Evolutionary conservation across 164 flowering plant genomes (phyloP), one percentile per base, ranked within the genome.

Genomic region (Liriodendron chinense): DNA sequence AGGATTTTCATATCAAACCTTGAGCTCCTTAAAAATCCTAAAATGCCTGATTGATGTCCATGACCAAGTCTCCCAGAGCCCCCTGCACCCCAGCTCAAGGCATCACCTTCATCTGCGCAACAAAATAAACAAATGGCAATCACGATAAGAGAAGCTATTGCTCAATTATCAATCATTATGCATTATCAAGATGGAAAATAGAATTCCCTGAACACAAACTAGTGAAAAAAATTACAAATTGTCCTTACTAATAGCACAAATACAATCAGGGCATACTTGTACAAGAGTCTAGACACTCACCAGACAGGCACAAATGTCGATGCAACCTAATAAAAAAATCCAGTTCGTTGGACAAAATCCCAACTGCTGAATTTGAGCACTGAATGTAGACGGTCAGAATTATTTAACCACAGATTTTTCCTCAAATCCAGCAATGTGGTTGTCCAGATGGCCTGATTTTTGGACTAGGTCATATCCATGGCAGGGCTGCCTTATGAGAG

Each of bases 41-140:
- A 82, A 71, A 87, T 64, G 84, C 91, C 83, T 1, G 96, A 80
- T 71, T 88, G 84, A 76, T 85, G 89, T 59, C 92, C 93, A 87
- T 96, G 99, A 66, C 98, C 99, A 79, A 96, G 96, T 80, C 94
- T 86, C 78, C 99, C 99, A 78, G 88, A 89, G 9, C 87, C 92
- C 77, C 97, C 99, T 26, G 79, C 89, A 63, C 98, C 99, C 99
- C 99, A 96, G 80, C 95, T 96, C 75, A 96, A 85, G 65, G 83
- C 81, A 76, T 86, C 87, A 61, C 99, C 99, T 70, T 84, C 87
- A 80, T 85, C 99, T 96, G 76, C 16, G 70, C 10, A 34, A 47
- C 23, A 68, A 66, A 24, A 65, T 47, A 47, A 69, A 69, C 10
- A 48, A 2, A 47, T 20, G 25, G 5, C 34, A 66, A 66, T 25